Percentiles rank a stretch among this genome's conserved stretches.
Evolutionary conservation across 163 green algal species (phyloP).

Genomic region (Scenedesmus sp.): DNA sequence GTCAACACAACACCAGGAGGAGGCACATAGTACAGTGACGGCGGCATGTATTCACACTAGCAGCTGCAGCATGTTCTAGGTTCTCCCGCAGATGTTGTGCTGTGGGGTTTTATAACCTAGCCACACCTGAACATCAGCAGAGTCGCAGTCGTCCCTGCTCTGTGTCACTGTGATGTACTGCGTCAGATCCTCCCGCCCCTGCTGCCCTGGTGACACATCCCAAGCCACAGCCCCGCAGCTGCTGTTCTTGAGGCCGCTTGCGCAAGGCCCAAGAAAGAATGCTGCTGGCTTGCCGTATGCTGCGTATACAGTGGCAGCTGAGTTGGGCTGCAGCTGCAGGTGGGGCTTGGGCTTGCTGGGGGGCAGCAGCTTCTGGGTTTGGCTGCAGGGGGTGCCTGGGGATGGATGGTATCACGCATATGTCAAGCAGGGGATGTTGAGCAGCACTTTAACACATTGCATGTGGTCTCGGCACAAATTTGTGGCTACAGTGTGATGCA

Average conservation of each 20-base stretch:
- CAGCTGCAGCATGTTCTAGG: too few relatives aligned
- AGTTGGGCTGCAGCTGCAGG: conserved; percentile 45
- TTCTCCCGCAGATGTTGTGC: too few relatives aligned
- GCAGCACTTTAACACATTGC: too few relatives aligned
- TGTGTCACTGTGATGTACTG: conserved; percentile 24
- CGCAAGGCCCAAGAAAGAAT: conserved; percentile 55
- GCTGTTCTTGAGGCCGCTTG: background rate
- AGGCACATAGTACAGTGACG: too few relatives aligned
- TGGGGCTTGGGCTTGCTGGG: conserved; percentile 4
- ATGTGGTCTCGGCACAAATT: too few relatives aligned
- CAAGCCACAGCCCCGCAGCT: conserved; percentile 63
- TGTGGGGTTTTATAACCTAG: background rate
- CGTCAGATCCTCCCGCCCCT: background rate
- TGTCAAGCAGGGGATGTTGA: background rate
- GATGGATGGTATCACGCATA: background rate
- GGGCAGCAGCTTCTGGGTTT: conserved; percentile 10
- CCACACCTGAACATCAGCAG: background rate
- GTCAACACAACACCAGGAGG: too few relatives aligned
- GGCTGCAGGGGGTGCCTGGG: conserved; percentile 30
- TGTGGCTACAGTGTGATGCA: background rate
- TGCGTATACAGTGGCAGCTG: conserved; percentile 48
- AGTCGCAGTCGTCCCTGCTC: background rate
- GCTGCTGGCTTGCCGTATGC: conserved; percentile 54
- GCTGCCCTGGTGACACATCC: background rate
- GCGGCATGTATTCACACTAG: too few relatives aligned